Percentiles rank a stretch among this genome's conserved stretches.
Evolutionary conservation across 139 green algal species (phyloP).

Genomic region (Micromonas pusilla): DNA sequence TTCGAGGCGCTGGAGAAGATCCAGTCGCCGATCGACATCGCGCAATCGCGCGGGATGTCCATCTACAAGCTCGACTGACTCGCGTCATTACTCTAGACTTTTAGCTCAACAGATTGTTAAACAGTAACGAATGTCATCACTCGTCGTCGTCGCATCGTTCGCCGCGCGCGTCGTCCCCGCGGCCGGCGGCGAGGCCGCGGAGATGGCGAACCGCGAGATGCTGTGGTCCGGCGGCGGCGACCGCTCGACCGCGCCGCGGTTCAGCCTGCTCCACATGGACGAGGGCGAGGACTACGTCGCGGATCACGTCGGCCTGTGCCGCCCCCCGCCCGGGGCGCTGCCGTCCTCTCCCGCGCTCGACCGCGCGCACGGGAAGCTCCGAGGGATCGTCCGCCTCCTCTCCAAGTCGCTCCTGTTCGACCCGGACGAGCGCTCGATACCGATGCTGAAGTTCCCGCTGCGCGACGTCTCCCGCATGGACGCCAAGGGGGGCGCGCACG

Average conservation of each 20-base stretch:
- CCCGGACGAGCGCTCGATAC: neutral
- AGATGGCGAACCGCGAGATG: neutral
- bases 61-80: neutral
- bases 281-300: conserved; percentile 16
- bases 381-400: neutral
- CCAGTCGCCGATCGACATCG: neutral
- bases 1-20: conserved; percentile 8
- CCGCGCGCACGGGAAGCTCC: neutral
- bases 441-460: neutral
- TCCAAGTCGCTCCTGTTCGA: neutral
- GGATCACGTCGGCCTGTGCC: neutral
- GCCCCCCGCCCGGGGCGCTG: neutral
- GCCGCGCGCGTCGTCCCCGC: no score
- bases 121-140: no score
- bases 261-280: neutral
- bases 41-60: neutral
- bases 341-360: neutral
- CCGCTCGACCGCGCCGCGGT: neutral
- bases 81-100: no score
- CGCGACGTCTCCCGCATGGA: neutral
- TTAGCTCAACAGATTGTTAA: no score
- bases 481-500: neutral
- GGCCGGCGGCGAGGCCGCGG: no score
- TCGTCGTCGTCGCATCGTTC: no score
- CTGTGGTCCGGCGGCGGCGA: neutral